Evolutionary conservation across 192 early-diverging fungal genomes (phyloP).

Genomic region (Coemansia sp.): DNA sequence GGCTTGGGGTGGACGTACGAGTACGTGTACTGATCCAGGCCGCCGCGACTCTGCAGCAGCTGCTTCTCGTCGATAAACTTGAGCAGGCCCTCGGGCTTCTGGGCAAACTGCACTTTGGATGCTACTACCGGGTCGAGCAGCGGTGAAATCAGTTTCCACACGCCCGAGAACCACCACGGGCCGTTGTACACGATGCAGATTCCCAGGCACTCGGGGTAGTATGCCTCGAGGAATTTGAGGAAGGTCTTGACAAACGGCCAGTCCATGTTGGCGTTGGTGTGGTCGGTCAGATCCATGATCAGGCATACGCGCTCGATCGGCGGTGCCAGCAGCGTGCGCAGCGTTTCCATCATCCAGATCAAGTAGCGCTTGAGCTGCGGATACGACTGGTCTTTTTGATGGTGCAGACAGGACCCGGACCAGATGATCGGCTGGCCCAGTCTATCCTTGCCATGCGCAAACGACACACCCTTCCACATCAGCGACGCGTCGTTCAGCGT

Average conservation of each 20-base stretch:
- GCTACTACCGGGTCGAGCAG: slow-evolving; percentile 89
- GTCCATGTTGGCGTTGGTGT: slow-evolving; percentile 77
- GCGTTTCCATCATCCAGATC: slow-evolving; percentile 71
- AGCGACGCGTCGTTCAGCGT: slow-evolving; percentile 47
- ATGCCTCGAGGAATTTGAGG: slow-evolving; percentile 77
- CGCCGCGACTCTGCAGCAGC: slow-evolving; percentile 67
- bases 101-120: slow-evolving; percentile 79
- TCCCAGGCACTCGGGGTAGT: slow-evolving; percentile 89
- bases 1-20: slow-evolving; percentile 51
- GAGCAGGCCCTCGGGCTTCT: slow-evolving; percentile 60
- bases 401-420: slow-evolving; percentile 56
- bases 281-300: slow-evolving; percentile 77
- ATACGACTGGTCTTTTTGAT: slow-evolving; percentile 60
- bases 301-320: slow-evolving; percentile 69
- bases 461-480: slow-evolving; percentile 59
- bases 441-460: slow-evolving; percentile 54
- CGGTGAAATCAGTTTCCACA: slow-evolving; percentile 83
- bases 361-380: slow-evolving; percentile 65
- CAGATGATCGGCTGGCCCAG: slow-evolving; percentile 58
- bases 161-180: slow-evolving; percentile 87
- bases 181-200: slow-evolving; percentile 78
- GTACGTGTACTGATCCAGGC: slow-evolving; percentile 58
- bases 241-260: slow-evolving; percentile 79
- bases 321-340: slow-evolving; percentile 59
- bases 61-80: slow-evolving; percentile 61